Percentiles rank a stretch among this genome's conserved stretches.
phyloP scores from a whole-genome alignment of 257 asterid species.

The Petunia secreta region DNA sequence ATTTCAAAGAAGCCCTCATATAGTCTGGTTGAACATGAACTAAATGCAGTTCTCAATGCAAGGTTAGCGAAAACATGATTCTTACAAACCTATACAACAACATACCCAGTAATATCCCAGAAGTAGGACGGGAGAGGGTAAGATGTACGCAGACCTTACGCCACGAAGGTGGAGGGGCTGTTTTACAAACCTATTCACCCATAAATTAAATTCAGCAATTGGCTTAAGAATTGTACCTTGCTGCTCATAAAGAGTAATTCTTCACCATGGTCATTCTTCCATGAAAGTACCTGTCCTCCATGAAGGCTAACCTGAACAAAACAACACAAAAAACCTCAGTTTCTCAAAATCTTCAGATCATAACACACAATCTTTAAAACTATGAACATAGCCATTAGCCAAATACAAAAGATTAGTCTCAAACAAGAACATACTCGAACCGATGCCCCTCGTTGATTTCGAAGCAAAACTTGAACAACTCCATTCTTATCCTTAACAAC shows the following conservation, averaged over 20 bases:
- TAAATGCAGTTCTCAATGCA: background rate
- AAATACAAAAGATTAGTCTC: background rate
- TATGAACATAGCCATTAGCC: background rate
- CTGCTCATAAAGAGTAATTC: constrained; percentile 72
- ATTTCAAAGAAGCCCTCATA: background rate
- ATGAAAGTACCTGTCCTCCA: constrained; percentile 96
- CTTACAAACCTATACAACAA: background rate
- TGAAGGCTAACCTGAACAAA: constrained; percentile 76
- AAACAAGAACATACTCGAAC: constrained; percentile 56
- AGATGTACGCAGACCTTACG: background rate
- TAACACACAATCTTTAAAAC: background rate
- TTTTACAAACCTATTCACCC: background rate
- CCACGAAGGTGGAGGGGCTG: too few relatives aligned
- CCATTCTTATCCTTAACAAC: constrained; percentile 64
- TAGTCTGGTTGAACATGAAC: background rate
- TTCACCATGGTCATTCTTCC: constrained; percentile 74
- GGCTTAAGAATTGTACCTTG: constrained; percentile 52
- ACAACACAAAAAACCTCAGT: constrained; percentile 5
- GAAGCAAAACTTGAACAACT: constrained; percentile 59
- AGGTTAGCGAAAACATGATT: background rate
- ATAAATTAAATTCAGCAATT: background rate
- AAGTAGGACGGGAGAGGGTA: too few relatives aligned
- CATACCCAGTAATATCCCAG: too few relatives aligned
- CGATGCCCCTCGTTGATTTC: constrained; percentile 72
- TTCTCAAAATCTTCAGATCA: too few relatives aligned